phyloP scores from a whole-genome alignment of 2,329 filamentous ascomycete genomes.

The Cytospora mali region DNA sequence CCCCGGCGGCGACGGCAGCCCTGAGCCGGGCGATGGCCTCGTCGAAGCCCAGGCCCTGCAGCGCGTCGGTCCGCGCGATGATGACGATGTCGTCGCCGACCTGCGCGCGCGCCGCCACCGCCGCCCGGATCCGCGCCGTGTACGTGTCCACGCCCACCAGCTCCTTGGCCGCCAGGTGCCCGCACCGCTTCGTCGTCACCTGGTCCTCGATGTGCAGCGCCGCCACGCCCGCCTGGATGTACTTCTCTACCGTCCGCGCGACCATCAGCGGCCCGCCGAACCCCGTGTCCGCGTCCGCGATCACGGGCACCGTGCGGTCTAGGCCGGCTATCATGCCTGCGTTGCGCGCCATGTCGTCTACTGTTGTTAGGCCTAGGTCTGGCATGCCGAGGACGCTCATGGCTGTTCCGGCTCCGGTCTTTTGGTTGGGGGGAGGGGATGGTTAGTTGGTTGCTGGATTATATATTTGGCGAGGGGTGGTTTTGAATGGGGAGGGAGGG shows the following conservation, averaged over 20 bases:
- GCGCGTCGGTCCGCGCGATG: slow-evolving; percentile 65
- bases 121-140: slow-evolving; percentile 59
- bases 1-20: slow-evolving; percentile 55
- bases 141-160: slow-evolving; percentile 56
- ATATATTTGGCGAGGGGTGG: too few relatives aligned
- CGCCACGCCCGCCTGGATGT: slow-evolving; percentile 58
- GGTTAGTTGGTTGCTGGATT: too few relatives aligned
- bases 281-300: slow-evolving; percentile 62
- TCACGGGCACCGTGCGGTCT: slow-evolving; percentile 57
- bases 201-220: slow-evolving; percentile 67
- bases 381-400: slow-evolving; percentile 62
- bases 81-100: slow-evolving; percentile 61
- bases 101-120: slow-evolving; percentile 50
- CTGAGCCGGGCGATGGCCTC: slow-evolving; percentile 55
- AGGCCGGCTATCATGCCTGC: slow-evolving; percentile 67
- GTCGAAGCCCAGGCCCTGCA: slow-evolving; percentile 59
- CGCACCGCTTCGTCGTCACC: slow-evolving; percentile 65
- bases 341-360: slow-evolving; percentile 65
- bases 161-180: slow-evolving; percentile 64
- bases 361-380: slow-evolving; percentile 62
- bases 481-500: background rate
- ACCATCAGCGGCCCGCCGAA: slow-evolving; percentile 58
- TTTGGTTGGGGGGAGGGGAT: background rate
- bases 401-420: slow-evolving; percentile 65
- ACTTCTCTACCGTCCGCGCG: slow-evolving; percentile 52